Evolutionary conservation across 1,139 yeast species (phyloP).

Genomic region (Kodamaea suecica): DNA sequence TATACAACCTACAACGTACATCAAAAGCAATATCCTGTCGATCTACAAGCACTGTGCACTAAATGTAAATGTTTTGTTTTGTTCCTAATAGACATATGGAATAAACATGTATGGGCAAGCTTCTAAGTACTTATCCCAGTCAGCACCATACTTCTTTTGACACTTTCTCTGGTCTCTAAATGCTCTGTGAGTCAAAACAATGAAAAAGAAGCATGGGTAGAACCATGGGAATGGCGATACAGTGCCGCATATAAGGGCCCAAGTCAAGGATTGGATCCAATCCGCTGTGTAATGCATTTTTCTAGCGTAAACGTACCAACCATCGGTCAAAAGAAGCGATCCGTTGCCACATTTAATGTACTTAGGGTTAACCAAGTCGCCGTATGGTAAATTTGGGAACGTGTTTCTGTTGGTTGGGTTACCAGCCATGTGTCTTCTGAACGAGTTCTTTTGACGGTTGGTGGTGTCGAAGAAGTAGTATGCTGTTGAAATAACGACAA

Average conservation of each 20-base stretch:
- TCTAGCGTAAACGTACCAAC: constrained; percentile 92
- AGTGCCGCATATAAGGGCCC: constrained; percentile 92
- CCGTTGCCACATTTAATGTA: constrained; percentile 86
- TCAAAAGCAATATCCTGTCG: too few species aligned
- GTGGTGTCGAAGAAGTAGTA: constrained; percentile 94
- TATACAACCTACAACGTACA: too few species aligned
- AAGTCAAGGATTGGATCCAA: constrained; percentile 77
- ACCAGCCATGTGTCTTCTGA: constrained; percentile 85
- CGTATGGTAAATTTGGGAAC: constrained; percentile 90
- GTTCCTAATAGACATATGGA: constrained; percentile 72
- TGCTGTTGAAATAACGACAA: constrained; percentile 57
- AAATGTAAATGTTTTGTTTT: too few species aligned
- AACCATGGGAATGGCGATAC: constrained; percentile 92
- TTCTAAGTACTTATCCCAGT: constrained; percentile 84
- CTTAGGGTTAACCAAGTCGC: constrained; percentile 74
- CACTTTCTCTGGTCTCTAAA: constrained; percentile 83
- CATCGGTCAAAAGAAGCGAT: constrained; percentile 79
- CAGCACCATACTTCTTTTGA: constrained; percentile 82
- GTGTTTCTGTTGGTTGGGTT: constrained; percentile 71
- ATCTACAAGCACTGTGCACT: too few species aligned
- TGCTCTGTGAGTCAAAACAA: constrained; percentile 86
- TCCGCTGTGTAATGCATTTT: constrained; percentile 96
- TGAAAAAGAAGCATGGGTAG: constrained; percentile 85
- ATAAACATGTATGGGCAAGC: constrained; percentile 91
- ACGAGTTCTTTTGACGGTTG: constrained; percentile 92